Percentiles rank a stretch among this genome's conserved stretches.
Evolutionary conservation across 108 stramenopile genomes (phyloP).

Genomic region (Nannochloropsis salina): DNA sequence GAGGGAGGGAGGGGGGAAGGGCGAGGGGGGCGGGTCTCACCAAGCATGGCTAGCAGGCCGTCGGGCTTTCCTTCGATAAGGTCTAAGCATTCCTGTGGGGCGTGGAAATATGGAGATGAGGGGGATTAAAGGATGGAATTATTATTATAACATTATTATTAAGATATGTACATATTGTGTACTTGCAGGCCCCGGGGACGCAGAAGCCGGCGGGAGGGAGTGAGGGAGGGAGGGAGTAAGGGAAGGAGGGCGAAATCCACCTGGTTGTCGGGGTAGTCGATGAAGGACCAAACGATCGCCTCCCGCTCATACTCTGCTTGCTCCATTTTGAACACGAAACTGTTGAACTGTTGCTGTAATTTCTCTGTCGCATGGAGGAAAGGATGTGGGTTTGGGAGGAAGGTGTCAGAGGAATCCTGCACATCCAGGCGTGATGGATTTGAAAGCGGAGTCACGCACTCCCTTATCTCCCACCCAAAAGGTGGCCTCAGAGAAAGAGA

Average conservation of each 20-base stretch:
- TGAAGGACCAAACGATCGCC: conserved; percentile 59
- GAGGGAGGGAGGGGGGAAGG: background rate
- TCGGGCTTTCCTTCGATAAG: conserved; percentile 82
- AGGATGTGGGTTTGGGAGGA: background rate
- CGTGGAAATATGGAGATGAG: background rate
- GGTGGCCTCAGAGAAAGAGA: too few relatives aligned
- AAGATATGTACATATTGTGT: background rate
- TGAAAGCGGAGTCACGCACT: too few relatives aligned
- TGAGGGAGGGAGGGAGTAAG: background rate
- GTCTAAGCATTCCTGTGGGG: conserved; percentile 80
- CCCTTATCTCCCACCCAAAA: too few relatives aligned
- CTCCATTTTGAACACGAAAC: conserved; percentile 58
- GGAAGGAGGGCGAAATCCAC: background rate
- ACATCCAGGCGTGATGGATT: too few relatives aligned
- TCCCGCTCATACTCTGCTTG: conserved; percentile 61
- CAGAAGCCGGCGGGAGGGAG: background rate
- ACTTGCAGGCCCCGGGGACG: background rate
- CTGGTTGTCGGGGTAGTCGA: conserved; percentile 89
- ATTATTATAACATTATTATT: too few relatives aligned
- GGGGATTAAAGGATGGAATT: background rate
- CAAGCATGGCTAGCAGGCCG: conserved; percentile 75
- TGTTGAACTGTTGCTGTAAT: conserved; percentile 62
- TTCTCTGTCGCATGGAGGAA: conserved; percentile 53
- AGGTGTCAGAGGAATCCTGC: too few relatives aligned
- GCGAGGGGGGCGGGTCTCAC: conserved; percentile 73